Conservation (phyloP, 2,329 filamentous ascomycete species). For the Chaetomium sp. region DNA sequence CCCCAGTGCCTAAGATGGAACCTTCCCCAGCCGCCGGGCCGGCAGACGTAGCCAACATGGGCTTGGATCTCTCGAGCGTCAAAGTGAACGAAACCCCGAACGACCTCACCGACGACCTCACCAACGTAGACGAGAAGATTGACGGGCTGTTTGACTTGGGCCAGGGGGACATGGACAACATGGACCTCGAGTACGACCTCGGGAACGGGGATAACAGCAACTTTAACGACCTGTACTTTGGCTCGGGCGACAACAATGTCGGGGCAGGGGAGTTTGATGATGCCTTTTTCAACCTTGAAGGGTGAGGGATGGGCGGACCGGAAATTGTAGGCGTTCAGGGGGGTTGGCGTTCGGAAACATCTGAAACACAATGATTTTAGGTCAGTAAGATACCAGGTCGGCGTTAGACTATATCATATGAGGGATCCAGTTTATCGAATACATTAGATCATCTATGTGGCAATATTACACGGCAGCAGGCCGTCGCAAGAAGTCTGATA, state of each 20-base stretch:
- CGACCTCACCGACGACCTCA: background rate
- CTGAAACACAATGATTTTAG: background rate
- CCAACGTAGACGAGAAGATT: slow-evolving; percentile 30
- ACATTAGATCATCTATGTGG: too few species aligned
- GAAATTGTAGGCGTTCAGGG: background rate
- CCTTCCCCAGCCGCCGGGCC: background rate
- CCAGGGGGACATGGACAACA: slow-evolving; percentile 32
- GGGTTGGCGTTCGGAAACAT: background rate
- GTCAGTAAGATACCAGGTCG: background rate
- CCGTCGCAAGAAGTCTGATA: too few species aligned
- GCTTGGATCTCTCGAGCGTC: background rate
- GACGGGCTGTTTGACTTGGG: slow-evolving; percentile 45
- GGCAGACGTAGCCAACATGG: slow-evolving; percentile 13
- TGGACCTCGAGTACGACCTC: slow-evolving; percentile 36
- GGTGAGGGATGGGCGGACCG: background rate
- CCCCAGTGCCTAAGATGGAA: background rate
- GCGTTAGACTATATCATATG: too few species aligned
- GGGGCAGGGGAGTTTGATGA: slow-evolving; percentile 40
- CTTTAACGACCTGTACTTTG: slow-evolving; percentile 47
- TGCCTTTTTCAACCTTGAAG: slow-evolving; percentile 35
- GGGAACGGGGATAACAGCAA: slow-evolving; percentile 33
- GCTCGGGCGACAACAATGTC: slow-evolving; percentile 38
- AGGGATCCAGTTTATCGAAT: too few species aligned
- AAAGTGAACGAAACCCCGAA: background rate
- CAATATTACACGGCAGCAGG: too few species aligned